Evolutionary conservation across 1,139 yeast genomes (phyloP).

Genomic region (Blastobotrys proliferans): DNA sequence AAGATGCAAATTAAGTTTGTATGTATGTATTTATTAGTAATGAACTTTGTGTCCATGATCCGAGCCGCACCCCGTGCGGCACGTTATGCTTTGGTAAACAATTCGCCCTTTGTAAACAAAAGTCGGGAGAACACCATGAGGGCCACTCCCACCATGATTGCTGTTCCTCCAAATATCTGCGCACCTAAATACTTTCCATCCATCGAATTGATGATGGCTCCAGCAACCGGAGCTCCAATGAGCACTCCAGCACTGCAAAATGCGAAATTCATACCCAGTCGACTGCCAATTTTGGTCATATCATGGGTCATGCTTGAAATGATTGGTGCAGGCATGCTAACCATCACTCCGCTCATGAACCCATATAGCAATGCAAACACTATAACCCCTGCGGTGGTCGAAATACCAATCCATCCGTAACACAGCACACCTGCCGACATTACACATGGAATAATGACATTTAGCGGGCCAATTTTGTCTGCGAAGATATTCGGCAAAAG

Average conservation of each 20-base stretch:
- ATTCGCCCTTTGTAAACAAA: too few species aligned
- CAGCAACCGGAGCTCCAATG: slow-evolving; percentile 50
- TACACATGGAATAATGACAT: slow-evolving; percentile 37
- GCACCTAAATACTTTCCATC: slow-evolving; percentile 22
- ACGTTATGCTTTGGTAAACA: too few species aligned
- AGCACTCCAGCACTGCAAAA: slow-evolving; percentile 54
- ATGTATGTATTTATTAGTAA: too few species aligned
- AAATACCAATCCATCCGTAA: slow-evolving; percentile 39
- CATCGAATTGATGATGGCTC: slow-evolving; percentile 37
- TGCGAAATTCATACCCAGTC: slow-evolving; percentile 59
- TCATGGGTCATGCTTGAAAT: slow-evolving; percentile 51
- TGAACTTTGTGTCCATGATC: too few species aligned
- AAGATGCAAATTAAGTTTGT: background rate
- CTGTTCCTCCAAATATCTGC: slow-evolving; percentile 21
- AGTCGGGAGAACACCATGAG: slow-evolving; percentile 64
- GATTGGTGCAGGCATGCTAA: slow-evolving; percentile 43
- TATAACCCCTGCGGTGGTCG: slow-evolving; percentile 42
- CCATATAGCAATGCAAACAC: slow-evolving; percentile 45
- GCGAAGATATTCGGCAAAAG: slow-evolving; percentile 46
- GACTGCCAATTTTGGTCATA: slow-evolving; percentile 34
- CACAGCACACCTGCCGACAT: slow-evolving; percentile 25
- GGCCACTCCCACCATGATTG: slow-evolving; percentile 19
- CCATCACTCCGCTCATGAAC: slow-evolving; percentile 43
- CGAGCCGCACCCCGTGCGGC: too few species aligned
- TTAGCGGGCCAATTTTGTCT: slow-evolving; percentile 40